phyloP scores from a whole-genome alignment of 176 grass and related monocot species.

The Neostapfia colusana region DNA sequence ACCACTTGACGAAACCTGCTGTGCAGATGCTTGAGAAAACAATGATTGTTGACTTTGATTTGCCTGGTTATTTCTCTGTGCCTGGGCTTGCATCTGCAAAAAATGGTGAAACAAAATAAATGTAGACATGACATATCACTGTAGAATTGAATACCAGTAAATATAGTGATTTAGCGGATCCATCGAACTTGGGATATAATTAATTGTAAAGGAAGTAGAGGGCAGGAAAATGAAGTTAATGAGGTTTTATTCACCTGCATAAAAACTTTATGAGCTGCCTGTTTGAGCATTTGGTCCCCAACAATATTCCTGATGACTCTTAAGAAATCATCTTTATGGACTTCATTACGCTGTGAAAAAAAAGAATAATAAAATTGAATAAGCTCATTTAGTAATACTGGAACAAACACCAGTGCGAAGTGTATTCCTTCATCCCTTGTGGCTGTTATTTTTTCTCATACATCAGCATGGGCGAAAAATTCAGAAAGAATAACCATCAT shows the following conservation, averaged over 20 bases:
- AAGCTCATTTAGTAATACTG: constrained; percentile 19
- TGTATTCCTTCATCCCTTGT: constrained; percentile 8
- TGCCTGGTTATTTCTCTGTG: constrained; percentile 54
- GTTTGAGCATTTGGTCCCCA: constrained; percentile 97
- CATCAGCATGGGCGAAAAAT: neutral
- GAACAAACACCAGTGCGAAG: neutral
- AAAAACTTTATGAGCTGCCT: constrained; percentile 95
- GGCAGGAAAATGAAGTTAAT: constrained; percentile 12
- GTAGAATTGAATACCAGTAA: constrained; percentile 11
- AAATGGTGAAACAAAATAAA: constrained; percentile 34
- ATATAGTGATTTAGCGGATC: constrained; percentile 3
- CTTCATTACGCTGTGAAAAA: constrained; percentile 84
- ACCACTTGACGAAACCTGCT: constrained; percentile 56
- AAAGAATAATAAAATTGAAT: constrained; percentile 29
- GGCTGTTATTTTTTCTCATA: constrained; percentile 20
- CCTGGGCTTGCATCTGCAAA: constrained; percentile 58
- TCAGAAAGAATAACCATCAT: constrained; percentile 23
- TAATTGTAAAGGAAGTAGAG: constrained; percentile 21
- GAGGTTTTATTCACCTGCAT: constrained; percentile 63
- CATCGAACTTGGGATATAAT: constrained; percentile 23
- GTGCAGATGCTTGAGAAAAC: constrained; percentile 59
- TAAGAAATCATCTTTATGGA: constrained; percentile 96
- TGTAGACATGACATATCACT: constrained; percentile 23
- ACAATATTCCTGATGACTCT: constrained; percentile 94
- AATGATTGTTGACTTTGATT: constrained; percentile 74